Evolutionary conservation across 768 basidiomycete species (phyloP).

Genomic region (Tephrocybe sp.): DNA sequence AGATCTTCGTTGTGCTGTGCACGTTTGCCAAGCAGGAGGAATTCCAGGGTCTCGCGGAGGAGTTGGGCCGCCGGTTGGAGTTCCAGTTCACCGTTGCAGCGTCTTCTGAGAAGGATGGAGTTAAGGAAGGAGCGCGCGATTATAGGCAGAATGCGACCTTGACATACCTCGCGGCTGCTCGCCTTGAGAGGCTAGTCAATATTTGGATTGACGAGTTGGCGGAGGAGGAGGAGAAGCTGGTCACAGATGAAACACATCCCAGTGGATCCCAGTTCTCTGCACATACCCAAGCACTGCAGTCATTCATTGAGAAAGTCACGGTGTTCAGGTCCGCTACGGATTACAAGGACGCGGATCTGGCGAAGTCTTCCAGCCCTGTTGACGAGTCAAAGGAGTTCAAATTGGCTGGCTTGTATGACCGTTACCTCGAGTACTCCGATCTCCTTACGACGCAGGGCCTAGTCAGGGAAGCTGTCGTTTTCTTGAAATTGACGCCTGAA

Average conservation of each 20-base stretch:
- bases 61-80: conserved; percentile 89
- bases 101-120: conserved; percentile 46
- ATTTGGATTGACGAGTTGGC: conserved; percentile 91
- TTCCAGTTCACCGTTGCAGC: conserved; percentile 70
- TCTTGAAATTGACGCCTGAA: conserved; percentile 75
- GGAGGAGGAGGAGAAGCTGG: conserved; percentile 73
- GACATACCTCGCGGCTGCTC: conserved; percentile 90
- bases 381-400: conserved; percentile 70
- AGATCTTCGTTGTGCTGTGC: conserved; percentile 94
- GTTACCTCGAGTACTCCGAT: conserved; percentile 95
- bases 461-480: conserved; percentile 75
- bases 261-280: conserved; percentile 69
- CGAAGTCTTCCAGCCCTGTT: conserved; percentile 32
- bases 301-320: conserved; percentile 95
- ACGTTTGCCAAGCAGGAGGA: conserved; percentile 88
- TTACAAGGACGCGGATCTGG: conserved; percentile 76
- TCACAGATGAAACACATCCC: conserved; percentile 36
- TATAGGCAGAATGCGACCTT: conserved; percentile 87
- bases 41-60: conserved; percentile 85
- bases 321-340: conserved; percentile 87
- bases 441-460: conserved; percentile 90
- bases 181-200: conserved; percentile 81
- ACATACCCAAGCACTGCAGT: conserved; percentile 84
- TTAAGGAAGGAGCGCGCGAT: conserved; percentile 39
- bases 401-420: conserved; percentile 83